These are phyloP conservation scores for Sugiyamaella lignohabitans DNA, from an alignment of 805 yeast species.

Conservation along the genomic window DNA sequence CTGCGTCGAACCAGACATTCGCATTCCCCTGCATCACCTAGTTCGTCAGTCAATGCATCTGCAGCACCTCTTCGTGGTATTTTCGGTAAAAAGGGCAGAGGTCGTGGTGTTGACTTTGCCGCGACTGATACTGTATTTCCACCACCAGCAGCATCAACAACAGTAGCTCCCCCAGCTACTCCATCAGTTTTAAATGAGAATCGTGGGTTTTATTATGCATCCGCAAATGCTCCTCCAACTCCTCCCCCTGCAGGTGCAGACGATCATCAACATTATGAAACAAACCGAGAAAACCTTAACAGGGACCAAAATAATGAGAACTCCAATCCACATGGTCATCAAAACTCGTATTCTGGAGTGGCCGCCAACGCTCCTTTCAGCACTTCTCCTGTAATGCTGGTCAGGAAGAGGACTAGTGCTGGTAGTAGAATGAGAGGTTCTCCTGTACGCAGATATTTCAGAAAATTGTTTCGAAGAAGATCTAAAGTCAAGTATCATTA, in stretches of 20 bases:
- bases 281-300: too few relatives aligned
- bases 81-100: not conserved
- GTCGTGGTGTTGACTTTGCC: not conserved
- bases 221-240: not conserved
- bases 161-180: too few relatives aligned
- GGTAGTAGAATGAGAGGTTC: conserved; percentile 10
- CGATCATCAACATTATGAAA: too few relatives aligned
- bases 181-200: too few relatives aligned
- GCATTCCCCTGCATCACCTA: too few relatives aligned
- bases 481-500: conserved; percentile 9
- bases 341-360: not conserved
- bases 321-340: not conserved
- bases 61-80: not conserved
- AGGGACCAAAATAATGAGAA: not conserved
- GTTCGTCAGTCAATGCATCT: too few relatives aligned
- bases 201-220: not conserved
- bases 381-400: conserved; percentile 16
- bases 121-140: not conserved
- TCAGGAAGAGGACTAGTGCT: conserved; percentile 10
- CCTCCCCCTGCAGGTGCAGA: conserved; percentile 5
- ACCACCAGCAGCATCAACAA: too few relatives aligned
- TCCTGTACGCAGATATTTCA: conserved; percentile 12
- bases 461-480: conserved; percentile 11
- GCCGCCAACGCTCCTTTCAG: not conserved
- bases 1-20: conserved; percentile 3